These are phyloP conservation scores for Botrytis paeoniae DNA, from an alignment of 2,329 filamentous ascomycete genomes.

Conservation along the genomic window DNA sequence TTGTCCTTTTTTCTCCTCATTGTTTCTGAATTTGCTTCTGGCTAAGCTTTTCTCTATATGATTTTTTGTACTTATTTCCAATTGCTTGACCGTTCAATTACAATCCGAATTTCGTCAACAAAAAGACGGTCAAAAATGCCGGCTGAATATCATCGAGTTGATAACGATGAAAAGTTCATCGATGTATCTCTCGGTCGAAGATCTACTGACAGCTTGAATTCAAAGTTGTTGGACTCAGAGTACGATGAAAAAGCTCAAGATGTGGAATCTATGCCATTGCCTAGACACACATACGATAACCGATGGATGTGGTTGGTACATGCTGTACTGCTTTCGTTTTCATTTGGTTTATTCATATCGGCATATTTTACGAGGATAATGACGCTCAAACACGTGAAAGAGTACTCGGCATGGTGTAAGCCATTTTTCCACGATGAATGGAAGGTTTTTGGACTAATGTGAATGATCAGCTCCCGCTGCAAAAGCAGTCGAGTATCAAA, in stretches of 20 bases:
- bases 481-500: slow-evolving; percentile 48
- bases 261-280: neutral
- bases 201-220: slow-evolving; percentile 26
- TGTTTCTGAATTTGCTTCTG: neutral
- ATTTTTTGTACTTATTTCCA: neutral
- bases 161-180: slow-evolving; percentile 31
- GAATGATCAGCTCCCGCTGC: slow-evolving; percentile 46
- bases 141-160: slow-evolving; percentile 33
- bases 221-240: slow-evolving; percentile 32
- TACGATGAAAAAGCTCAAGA: slow-evolving; percentile 22
- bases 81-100: neutral
- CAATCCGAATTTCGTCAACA: neutral
- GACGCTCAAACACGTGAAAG: slow-evolving; percentile 36
- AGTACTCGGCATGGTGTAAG: slow-evolving; percentile 49
- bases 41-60: neutral
- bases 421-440: neutral
- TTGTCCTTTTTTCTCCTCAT: neutral
- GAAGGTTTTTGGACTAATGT: neutral
- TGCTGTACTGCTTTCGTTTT: slow-evolving; percentile 30
- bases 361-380: slow-evolving; percentile 31
- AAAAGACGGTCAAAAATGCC: slow-evolving; percentile 23
- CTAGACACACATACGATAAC: slow-evolving; percentile 17
- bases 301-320: slow-evolving; percentile 36
- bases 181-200: slow-evolving; percentile 24
- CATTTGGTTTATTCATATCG: slow-evolving; percentile 32